Conservation (phyloP, 495 filamentous ascomycete genomes). For the Hyaloscypha hepaticicola region DNA sequence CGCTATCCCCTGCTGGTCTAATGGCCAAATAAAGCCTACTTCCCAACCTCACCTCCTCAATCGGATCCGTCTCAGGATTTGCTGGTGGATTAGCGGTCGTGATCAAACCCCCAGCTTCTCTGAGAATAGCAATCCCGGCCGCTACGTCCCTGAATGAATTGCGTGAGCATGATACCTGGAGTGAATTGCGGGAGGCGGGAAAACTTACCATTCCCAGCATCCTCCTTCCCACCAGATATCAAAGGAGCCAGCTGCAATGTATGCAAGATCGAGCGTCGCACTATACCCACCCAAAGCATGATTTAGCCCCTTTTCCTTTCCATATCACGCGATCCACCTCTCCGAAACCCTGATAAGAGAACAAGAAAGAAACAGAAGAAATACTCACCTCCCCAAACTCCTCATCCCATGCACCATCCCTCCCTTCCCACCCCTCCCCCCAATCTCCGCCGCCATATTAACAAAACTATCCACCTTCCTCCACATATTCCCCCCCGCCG, state of each 20-base stretch:
- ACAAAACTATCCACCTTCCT: slow-evolving; percentile 69
- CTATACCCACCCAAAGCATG: slow-evolving; percentile 33
- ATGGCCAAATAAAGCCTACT: slow-evolving; percentile 66
- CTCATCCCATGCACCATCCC: slow-evolving; percentile 81
- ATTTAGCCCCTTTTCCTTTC: background rate
- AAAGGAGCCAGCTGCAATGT: slow-evolving; percentile 66
- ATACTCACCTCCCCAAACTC: slow-evolving; percentile 51
- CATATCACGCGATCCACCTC: background rate
- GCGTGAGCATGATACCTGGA: background rate
- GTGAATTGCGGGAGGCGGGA: background rate
- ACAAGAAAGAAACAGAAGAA: slow-evolving; percentile 2
- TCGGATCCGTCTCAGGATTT: slow-evolving; percentile 50
- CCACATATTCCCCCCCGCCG: slow-evolving; percentile 58
- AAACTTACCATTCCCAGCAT: slow-evolving; percentile 67
- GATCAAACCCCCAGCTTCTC: slow-evolving; percentile 68
- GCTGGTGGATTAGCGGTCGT: slow-evolving; percentile 66
- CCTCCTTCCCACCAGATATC: slow-evolving; percentile 87
- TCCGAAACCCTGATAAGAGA: background rate
- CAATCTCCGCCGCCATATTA: slow-evolving; percentile 65
- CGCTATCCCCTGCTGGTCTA: slow-evolving; percentile 60
- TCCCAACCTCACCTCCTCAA: slow-evolving; percentile 56
- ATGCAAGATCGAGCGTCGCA: slow-evolving; percentile 75
- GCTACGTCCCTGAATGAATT: slow-evolving; percentile 63
- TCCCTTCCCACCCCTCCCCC: slow-evolving; percentile 57
- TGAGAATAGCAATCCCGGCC: slow-evolving; percentile 73